A percentile compares a stretch with the other conserved stretches of the same genome.
These are phyloP conservation scores for Brassica incana DNA, from an alignment of 345 rosid species.

Conservation along the genomic window DNA sequence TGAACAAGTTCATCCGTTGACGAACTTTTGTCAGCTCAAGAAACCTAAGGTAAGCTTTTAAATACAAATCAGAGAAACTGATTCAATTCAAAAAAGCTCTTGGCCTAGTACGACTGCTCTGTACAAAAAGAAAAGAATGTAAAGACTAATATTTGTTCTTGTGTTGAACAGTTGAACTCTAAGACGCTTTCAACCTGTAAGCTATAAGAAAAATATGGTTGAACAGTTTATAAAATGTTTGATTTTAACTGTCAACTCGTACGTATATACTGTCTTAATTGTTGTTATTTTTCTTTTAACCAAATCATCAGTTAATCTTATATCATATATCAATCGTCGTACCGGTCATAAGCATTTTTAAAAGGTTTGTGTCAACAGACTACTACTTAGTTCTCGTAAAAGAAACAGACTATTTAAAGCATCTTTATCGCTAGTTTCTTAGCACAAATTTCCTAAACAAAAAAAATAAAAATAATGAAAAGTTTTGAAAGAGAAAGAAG, in stretches of 20 bases:
- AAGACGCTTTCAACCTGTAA: background rate
- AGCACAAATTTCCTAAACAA: too few relatives aligned
- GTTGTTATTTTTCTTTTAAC: too few relatives aligned
- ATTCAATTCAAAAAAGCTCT: conserved; percentile 43
- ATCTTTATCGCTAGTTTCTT: too few relatives aligned
- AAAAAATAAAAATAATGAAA: too few relatives aligned
- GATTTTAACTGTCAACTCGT: background rate
- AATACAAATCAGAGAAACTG: background rate
- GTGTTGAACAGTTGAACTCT: background rate
- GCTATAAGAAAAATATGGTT: background rate
- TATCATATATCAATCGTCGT: too few relatives aligned
- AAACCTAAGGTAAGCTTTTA: conserved; percentile 72
- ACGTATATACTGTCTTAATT: background rate
- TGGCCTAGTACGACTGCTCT: conserved; percentile 51
- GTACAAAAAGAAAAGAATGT: background rate
- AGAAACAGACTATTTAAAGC: too few relatives aligned
- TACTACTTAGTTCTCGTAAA: too few relatives aligned
- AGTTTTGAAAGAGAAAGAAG: too few relatives aligned
- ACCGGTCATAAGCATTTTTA: too few relatives aligned
- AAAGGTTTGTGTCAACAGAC: too few relatives aligned
- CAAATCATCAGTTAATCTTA: too few relatives aligned
- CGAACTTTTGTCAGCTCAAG: conserved; percentile 66
- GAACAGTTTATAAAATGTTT: background rate
- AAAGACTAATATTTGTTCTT: background rate
- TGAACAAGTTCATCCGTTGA: conserved; percentile 62